These are phyloP conservation scores for Thermothielavioides terrestris DNA, from an alignment of 495 filamentous ascomycete genomes.

Conservation along the genomic window DNA sequence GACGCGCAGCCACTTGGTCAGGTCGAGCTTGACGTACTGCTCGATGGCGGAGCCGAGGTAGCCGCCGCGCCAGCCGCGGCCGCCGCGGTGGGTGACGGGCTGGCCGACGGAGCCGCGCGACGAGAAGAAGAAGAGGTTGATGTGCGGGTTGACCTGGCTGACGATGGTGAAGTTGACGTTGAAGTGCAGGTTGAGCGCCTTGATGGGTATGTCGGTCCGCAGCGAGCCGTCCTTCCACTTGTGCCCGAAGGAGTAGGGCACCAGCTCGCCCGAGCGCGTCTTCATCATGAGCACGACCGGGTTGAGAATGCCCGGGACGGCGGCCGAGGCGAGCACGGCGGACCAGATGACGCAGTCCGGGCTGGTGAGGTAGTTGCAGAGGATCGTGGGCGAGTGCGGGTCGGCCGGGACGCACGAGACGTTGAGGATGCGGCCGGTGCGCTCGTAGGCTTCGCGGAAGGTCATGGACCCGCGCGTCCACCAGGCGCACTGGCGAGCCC, in stretches of 20 bases:
- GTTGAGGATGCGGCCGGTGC: conserved; percentile 89
- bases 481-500: conserved; percentile 82
- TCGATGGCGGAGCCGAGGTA: conserved; percentile 87
- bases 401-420: conserved; percentile 96
- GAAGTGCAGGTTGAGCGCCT: conserved; percentile 88
- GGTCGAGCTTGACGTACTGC: conserved; percentile 88
- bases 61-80: conserved; percentile 91
- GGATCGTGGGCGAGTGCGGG: conserved; percentile 83
- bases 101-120: conserved; percentile 83
- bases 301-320: conserved; percentile 91
- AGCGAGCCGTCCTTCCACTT: conserved; percentile 98
- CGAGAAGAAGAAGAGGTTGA: conserved; percentile 97
- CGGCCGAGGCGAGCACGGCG: conserved; percentile 88
- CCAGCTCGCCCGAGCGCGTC: conserved; percentile 58
- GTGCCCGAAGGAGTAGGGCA: conserved; percentile 84
- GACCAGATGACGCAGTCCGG: conserved; percentile 99
- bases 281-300: conserved; percentile 98
- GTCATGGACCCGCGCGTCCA: conserved; percentile 84
- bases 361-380: conserved; percentile 87
- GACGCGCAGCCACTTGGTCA: conserved; percentile 94
- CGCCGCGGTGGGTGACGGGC: conserved; percentile 87
- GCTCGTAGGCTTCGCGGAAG: conserved; percentile 88
- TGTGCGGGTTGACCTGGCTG: conserved; percentile 92
- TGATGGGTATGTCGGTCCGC: conserved; percentile 91
- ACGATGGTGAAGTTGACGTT: conserved; percentile 97